Evolutionary conservation across 1,139 yeast species (phyloP).

Genomic region (Geotrichum aggregatum): DNA sequence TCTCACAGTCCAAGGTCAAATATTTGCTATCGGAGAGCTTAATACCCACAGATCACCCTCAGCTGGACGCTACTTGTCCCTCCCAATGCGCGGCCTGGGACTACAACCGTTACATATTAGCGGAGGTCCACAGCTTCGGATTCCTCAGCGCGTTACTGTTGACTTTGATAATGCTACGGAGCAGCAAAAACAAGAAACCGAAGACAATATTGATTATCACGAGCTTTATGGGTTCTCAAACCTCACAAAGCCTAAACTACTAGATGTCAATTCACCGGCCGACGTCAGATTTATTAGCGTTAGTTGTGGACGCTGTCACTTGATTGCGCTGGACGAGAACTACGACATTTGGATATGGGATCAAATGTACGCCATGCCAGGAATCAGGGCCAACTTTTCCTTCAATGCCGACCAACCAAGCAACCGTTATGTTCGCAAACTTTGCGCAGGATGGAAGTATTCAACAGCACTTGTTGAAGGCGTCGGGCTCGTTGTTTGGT

Average conservation of each 20-base stretch:
- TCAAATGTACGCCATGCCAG: conserved; percentile 35
- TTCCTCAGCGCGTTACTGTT: not conserved
- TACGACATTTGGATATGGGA: conserved; percentile 65
- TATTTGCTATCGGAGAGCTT: conserved; percentile 31
- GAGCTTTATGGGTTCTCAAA: not conserved
- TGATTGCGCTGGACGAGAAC: conserved; percentile 56
- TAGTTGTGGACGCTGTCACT: conserved; percentile 63
- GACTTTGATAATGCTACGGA: too few species aligned
- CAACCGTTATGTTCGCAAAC: conserved; percentile 38
- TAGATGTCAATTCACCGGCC: conserved; percentile 4
- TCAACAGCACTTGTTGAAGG: conserved; percentile 50
- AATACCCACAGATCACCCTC: not conserved
- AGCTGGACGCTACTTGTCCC: not conserved
- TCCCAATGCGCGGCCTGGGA: not conserved
- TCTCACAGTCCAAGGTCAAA: conserved; percentile 35
- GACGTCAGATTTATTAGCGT: conserved; percentile 45
- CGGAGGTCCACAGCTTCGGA: not conserved
- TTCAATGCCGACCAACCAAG: conserved; percentile 21
- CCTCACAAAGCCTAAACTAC: conserved; percentile 5
- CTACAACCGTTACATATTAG: not conserved
- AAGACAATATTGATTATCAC: conserved; percentile 9
- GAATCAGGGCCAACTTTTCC: conserved; percentile 47
- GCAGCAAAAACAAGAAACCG: too few species aligned
- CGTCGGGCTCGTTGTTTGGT: conserved; percentile 63
- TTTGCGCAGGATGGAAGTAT: conserved; percentile 68